Percentiles rank a stretch among this genome's conserved stretches.
Conservation (phyloP, 108 stramenopile genomes). For the Cyclostephanos tholiformis region DNA sequence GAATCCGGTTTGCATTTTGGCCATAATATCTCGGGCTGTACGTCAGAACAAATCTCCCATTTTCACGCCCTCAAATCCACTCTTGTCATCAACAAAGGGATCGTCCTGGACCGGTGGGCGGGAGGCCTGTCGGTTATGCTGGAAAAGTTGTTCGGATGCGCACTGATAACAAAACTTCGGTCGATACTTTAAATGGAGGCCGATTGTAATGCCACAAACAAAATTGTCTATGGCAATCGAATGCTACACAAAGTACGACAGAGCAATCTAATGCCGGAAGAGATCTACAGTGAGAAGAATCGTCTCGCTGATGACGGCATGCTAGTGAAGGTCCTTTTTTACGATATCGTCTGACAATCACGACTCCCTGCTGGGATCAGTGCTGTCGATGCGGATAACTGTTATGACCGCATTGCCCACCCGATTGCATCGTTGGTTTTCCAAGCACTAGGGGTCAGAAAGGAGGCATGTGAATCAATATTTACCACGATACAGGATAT, state of each 20-base stretch:
- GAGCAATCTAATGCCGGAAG: constrained; percentile 25
- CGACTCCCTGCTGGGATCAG: not conserved
- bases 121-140: not conserved
- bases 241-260: constrained; percentile 16
- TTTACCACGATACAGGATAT: constrained; percentile 1
- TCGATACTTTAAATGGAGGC: constrained; percentile 1
- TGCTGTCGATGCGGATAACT: not conserved
- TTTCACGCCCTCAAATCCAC: constrained; percentile 2
- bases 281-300: constrained; percentile 28
- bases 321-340: constrained; percentile 2
- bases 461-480: not conserved
- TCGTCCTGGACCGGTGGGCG: not conserved
- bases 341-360: constrained; percentile 1
- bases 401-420: constrained; percentile 3
- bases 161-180: not conserved
- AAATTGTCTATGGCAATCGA: constrained; percentile 9
- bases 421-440: constrained; percentile 6
- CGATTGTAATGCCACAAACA: constrained; percentile 6
- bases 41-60: not conserved
- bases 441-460: not conserved
- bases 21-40: not conserved
- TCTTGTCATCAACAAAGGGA: not conserved
- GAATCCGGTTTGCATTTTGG: not conserved
- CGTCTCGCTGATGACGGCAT: constrained; percentile 13
- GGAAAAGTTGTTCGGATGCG: not conserved